These are phyloP conservation scores for Leccinellum luteum DNA, from an alignment of 768 basidiomycete genomes.

Conservation along the genomic window DNA sequence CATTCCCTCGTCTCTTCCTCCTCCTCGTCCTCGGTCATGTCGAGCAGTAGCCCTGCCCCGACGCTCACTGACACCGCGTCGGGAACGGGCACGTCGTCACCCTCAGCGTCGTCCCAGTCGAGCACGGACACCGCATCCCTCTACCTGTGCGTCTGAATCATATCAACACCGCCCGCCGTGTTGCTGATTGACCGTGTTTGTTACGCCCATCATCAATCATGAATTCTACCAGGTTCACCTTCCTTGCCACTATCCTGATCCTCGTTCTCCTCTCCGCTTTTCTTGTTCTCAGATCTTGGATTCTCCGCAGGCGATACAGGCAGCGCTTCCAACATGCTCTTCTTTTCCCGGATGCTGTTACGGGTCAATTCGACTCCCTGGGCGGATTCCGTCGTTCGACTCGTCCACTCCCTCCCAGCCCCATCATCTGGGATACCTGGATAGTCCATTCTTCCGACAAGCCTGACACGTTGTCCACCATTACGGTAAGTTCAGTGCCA, in stretches of 20 bases:
- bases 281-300: conserved; percentile 61
- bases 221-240: conserved; percentile 53
- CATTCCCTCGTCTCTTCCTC: too few species aligned
- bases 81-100: conserved; percentile 1
- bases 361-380: too few species aligned
- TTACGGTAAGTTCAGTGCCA: conserved; percentile 12
- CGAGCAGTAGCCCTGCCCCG: conserved; percentile 1
- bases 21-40: conserved; percentile 10
- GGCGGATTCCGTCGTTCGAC: conserved; percentile 2
- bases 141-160: conserved; percentile 29
- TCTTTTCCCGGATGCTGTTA: conserved; percentile 32
- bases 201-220: conserved; percentile 8
- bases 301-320: conserved; percentile 58
- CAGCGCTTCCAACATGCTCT: conserved; percentile 52
- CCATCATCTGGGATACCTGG: conserved; percentile 19
- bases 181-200: background rate
- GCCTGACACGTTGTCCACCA: conserved; percentile 6
- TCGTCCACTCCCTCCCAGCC: conserved; percentile 10
- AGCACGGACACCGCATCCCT: conserved; percentile 21
- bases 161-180: background rate
- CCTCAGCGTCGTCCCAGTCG: background rate
- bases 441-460: background rate
- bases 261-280: conserved; percentile 63
- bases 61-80: background rate
- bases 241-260: conserved; percentile 68